Evolutionary conservation across 345 rosid species (phyloP).

Genomic region (Hibiscus syriacus): DNA sequence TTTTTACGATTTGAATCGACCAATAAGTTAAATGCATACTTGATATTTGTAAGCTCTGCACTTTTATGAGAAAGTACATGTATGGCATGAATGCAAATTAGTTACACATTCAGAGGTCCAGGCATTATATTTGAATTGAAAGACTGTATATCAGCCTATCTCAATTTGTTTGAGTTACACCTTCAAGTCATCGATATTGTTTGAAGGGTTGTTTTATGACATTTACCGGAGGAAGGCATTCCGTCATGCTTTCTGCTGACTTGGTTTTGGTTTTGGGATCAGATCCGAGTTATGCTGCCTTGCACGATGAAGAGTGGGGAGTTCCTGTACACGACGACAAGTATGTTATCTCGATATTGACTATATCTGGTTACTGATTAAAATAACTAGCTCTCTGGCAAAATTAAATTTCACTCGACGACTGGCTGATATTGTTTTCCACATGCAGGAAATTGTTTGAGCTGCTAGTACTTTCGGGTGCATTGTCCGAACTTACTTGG

Average conservation of each 20-base stretch:
- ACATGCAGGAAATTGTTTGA: too few relatives aligned
- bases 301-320: too few relatives aligned
- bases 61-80: neutral
- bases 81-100: constrained; percentile 1
- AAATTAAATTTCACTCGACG: constrained; percentile 1
- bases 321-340: constrained; percentile 66
- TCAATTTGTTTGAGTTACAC: neutral
- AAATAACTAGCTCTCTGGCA: neutral
- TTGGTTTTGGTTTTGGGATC: constrained; percentile 17
- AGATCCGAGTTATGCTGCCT: constrained; percentile 66
- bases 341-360: constrained; percentile 28
- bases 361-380: constrained; percentile 6
- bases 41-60: neutral
- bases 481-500: too few relatives aligned
- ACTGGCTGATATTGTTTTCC: constrained; percentile 8
- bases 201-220: neutral
- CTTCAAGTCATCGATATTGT: neutral
- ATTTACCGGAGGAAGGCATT: neutral
- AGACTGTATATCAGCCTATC: neutral
- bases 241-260: constrained; percentile 16
- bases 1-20: neutral
- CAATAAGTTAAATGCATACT: neutral
- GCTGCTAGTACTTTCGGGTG: too few relatives aligned
- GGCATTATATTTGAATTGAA: neutral
- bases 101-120: neutral